Percentiles rank a stretch among this genome's conserved stretches.
These are phyloP conservation scores for Sporothrix phasma DNA, from an alignment of 2,329 filamentous ascomycete genomes.

Conservation along the genomic window DNA sequence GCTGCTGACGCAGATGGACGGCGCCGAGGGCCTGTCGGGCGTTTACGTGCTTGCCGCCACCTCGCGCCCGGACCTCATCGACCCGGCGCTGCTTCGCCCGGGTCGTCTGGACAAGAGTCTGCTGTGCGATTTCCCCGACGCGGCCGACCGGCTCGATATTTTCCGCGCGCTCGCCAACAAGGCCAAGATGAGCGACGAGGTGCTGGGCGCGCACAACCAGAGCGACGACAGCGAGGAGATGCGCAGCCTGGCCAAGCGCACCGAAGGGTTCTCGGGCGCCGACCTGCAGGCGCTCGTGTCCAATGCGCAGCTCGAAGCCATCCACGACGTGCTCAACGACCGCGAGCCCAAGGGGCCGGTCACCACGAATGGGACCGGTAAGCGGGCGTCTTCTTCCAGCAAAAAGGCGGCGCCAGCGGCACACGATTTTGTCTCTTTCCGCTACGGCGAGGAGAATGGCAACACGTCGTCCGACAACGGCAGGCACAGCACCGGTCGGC, in stretches of 20 bases:
- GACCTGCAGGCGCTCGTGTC: slow-evolving; percentile 92
- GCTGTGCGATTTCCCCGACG: slow-evolving; percentile 76
- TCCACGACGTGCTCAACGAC: slow-evolving; percentile 78
- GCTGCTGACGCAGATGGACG: slow-evolving; percentile 96
- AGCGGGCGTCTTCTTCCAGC: not conserved
- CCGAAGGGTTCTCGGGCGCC: slow-evolving; percentile 86
- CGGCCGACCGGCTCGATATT: slow-evolving; percentile 80
- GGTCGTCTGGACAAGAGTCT: slow-evolving; percentile 89
- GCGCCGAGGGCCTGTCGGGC: slow-evolving; percentile 85
- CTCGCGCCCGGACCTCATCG: slow-evolving; percentile 85
- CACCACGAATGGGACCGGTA: slow-evolving; percentile 21
- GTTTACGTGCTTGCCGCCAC: slow-evolving; percentile 96
- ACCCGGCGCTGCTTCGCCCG: slow-evolving; percentile 82
- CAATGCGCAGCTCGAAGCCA: slow-evolving; percentile 93
- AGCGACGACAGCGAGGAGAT: slow-evolving; percentile 30
- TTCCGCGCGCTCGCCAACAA: slow-evolving; percentile 74
- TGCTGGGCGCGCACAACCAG: slow-evolving; percentile 44
- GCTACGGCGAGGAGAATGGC: slow-evolving; percentile 51
- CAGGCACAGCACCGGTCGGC: slow-evolving; percentile 36
- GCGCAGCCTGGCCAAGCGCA: slow-evolving; percentile 64
- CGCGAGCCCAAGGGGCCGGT: slow-evolving; percentile 29
- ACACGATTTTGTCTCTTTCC: slow-evolving; percentile 69
- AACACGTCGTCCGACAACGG: slow-evolving; percentile 30
- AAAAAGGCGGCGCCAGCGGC: slow-evolving; percentile 20
- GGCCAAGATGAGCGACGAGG: slow-evolving; percentile 59